These are phyloP conservation scores for Lippia alba DNA, from an alignment of 305 asterid species.

Conservation along the genomic window DNA sequence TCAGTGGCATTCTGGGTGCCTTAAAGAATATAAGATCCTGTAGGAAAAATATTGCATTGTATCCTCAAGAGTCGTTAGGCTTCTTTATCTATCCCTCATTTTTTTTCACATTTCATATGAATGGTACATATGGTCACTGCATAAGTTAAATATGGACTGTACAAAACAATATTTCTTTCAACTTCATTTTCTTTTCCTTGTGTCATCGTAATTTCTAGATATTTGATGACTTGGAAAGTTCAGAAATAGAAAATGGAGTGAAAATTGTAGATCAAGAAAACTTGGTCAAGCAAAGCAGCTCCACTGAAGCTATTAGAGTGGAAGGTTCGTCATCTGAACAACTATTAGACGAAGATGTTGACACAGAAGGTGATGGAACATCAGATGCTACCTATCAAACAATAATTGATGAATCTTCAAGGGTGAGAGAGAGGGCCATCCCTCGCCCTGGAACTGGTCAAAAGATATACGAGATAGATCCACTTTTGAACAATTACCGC, in stretches of 20 bases:
- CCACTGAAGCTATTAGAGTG: conserved; percentile 45
- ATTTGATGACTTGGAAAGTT: conserved; percentile 54
- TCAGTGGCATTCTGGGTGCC: too few species aligned
- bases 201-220: conserved; percentile 49
- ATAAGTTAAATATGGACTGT: conserved; percentile 1
- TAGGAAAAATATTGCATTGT: conserved; percentile 14
- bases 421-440: conserved; percentile 55
- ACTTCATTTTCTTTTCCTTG: conserved; percentile 21
- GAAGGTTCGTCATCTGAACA: conserved; percentile 46
- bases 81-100: too few species aligned
- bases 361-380: conserved; percentile 42
- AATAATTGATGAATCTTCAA: conserved; percentile 60
- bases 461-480: conserved; percentile 92
- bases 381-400: conserved; percentile 45
- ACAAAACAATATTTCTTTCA: conserved; percentile 23
- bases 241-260: conserved; percentile 42
- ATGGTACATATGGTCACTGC: not conserved
- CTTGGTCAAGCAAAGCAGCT: conserved; percentile 43
- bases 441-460: conserved; percentile 91
- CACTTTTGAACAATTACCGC: conserved; percentile 65
- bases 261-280: conserved; percentile 44
- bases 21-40: not conserved
- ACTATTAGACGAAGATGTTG: conserved; percentile 42
- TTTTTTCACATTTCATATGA: not conserved
- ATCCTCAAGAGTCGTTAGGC: not conserved